These are phyloP conservation scores for Lasiosphaeria miniovina DNA, from an alignment of 495 filamentous ascomycete genomes.

Conservation along the genomic window DNA sequence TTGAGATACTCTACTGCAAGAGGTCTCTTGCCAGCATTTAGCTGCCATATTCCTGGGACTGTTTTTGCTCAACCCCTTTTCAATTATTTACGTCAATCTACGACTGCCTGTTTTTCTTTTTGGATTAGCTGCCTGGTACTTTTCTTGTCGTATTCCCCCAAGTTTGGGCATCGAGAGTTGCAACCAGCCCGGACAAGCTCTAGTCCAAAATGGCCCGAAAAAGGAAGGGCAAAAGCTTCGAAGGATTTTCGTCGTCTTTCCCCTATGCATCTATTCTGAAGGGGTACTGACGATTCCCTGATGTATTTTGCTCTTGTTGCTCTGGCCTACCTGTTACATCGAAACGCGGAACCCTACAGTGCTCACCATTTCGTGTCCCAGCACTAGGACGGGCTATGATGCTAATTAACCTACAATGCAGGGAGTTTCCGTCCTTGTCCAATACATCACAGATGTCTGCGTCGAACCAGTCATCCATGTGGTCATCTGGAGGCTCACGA, in stretches of 20 bases:
- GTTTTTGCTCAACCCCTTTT: too few species aligned
- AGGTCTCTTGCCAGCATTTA: too few species aligned
- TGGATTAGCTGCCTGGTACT: background rate
- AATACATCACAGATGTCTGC: constrained; percentile 61
- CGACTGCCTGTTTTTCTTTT: background rate
- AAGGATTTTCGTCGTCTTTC: constrained; percentile 10
- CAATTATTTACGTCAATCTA: too few species aligned
- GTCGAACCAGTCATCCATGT: constrained; percentile 49
- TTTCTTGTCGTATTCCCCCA: background rate
- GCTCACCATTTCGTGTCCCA: background rate
- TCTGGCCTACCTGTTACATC: too few species aligned
- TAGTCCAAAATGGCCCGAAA: background rate
- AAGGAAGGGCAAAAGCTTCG: constrained; percentile 8
- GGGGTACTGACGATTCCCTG: constrained; percentile 18
- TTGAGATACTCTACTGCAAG: too few species aligned
- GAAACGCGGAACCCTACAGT: too few species aligned
- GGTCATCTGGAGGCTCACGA: constrained; percentile 53
- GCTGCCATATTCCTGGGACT: too few species aligned
- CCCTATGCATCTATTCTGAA: constrained; percentile 31
- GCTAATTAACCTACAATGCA: constrained; percentile 31
- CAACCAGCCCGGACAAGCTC: too few species aligned
- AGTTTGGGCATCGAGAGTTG: too few species aligned
- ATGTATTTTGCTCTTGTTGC: background rate
- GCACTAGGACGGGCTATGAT: constrained; percentile 3
- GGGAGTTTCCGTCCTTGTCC: constrained; percentile 82